Evolutionary conservation across 2,329 filamentous ascomycete genomes (phyloP).

Genomic region (Periglandula ipomoeae): DNA sequence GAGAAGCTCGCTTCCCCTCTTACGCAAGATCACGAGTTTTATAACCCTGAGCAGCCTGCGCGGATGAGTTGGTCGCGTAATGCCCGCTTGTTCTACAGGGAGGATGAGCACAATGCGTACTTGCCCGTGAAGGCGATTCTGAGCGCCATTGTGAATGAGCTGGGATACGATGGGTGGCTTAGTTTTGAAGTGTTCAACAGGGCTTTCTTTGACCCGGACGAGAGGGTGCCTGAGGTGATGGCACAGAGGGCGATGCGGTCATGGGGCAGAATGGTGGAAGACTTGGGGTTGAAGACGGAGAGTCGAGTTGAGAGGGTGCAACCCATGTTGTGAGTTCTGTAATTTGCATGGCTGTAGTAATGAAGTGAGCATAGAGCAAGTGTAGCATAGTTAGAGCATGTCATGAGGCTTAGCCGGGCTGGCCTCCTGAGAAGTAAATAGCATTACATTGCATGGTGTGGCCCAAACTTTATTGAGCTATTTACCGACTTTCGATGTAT

Average conservation of each 20-base stretch:
- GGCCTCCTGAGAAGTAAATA: no score
- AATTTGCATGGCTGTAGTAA: no score
- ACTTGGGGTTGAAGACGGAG: constrained; percentile 17
- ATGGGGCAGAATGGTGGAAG: no score
- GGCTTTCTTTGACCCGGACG: constrained; percentile 37
- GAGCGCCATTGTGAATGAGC: constrained; percentile 49
- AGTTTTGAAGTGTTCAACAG: constrained; percentile 59
- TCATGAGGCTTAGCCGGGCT: no score
- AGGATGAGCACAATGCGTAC: constrained; percentile 54
- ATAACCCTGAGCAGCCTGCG: constrained; percentile 23
- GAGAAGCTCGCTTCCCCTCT: constrained; percentile 53
- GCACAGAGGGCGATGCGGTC: no score
- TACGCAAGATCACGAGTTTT: constrained; percentile 34
- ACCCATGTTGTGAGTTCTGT: constrained; percentile 25
- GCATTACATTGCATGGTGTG: no score
- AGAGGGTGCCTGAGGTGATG: constrained; percentile 50
- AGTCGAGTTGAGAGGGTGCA: constrained; percentile 16
- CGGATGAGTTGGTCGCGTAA: constrained; percentile 74
- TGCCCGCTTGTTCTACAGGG: constrained; percentile 49
- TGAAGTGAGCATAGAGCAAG: no score
- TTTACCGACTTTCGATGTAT: no score
- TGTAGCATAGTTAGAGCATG: no score
- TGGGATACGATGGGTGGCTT: no score
- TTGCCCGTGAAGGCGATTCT: constrained; percentile 56
- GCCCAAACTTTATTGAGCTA: no score